These are phyloP conservation scores for Diaporthe citrichinensis DNA, from an alignment of 2,329 filamentous ascomycete species.

Conservation along the genomic window DNA sequence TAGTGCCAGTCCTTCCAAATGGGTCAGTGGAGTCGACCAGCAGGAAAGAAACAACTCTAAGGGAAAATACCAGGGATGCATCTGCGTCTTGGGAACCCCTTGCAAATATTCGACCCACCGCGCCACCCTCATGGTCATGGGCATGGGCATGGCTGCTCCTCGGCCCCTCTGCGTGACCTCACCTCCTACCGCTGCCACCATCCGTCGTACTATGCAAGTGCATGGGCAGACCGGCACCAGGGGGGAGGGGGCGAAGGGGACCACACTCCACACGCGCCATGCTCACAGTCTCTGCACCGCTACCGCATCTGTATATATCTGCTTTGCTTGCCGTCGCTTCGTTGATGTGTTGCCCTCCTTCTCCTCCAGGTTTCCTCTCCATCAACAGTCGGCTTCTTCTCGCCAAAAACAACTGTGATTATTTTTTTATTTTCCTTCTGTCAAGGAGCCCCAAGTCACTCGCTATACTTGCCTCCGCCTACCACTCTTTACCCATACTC, in stretches of 20 bases:
- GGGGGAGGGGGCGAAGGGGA: background rate
- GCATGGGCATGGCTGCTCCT: constrained; percentile 30
- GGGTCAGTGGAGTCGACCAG: constrained; percentile 26
- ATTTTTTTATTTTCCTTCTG: constrained; percentile 48
- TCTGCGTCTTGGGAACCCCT: constrained; percentile 36
- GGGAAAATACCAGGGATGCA: constrained; percentile 22
- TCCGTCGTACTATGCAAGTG: constrained; percentile 13
- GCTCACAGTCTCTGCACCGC: constrained; percentile 31
- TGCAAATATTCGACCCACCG: constrained; percentile 32
- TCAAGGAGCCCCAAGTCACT: constrained; percentile 66
- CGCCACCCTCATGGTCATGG: constrained; percentile 34
- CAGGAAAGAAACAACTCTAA: constrained; percentile 35
- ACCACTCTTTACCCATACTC: constrained; percentile 48
- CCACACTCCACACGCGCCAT: constrained; percentile 19
- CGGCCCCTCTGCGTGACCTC: constrained; percentile 29
- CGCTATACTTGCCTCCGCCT: constrained; percentile 63
- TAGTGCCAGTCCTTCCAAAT: constrained; percentile 16
- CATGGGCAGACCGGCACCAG: background rate
- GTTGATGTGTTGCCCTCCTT: constrained; percentile 37
- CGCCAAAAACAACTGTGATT: constrained; percentile 37
- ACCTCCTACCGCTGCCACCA: constrained; percentile 26
- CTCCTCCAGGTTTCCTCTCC: constrained; percentile 42
- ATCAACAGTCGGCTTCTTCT: constrained; percentile 30
- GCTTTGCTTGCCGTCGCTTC: constrained; percentile 13
- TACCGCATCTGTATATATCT: constrained; percentile 38